Evolutionary conservation across 2,329 filamentous ascomycete genomes (phyloP), one percentile per base, ranked within the genome.

Genomic region (Clonostachys sp.): DNA sequence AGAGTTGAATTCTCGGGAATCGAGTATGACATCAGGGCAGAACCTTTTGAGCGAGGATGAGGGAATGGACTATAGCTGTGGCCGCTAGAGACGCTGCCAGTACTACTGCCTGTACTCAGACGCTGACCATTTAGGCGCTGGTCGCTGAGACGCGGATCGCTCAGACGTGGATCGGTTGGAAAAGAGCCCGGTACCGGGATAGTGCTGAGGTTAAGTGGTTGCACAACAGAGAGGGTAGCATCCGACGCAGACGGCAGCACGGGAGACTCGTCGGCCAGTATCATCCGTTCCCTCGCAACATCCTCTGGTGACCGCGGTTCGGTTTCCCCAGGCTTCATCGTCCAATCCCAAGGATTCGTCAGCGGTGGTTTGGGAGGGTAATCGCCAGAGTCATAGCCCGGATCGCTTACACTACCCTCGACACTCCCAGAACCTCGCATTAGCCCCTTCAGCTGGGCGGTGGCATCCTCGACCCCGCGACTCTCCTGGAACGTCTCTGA

Each of bases 271-370:
- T 45, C 36, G 16, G 24, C 17, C 6, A 24, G 34, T n/a, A 34
- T 36, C 24, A 35, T 44, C 12, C 36, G 35, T 5, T 45, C 33
- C 12, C 34, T 33, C 12, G 45, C 47, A 8, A 43, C 41, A 34
- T 59, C 54, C 9, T 54, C 56, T 16, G 52, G 41, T 34, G 51
- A 50, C 3, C 53, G 52, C 4, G 45, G 52, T 34, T 61, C 57
- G 6, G 50, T 50, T 33, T n/a, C 44, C 5, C 41, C 40, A 10
- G 58, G 40, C 54, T 59, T 55, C 46, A 48, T 50, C 47, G 73
- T 65, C 72, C 72, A 75, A 48, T 73, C 66, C 72, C 72, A 75
- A 7, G 72, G 71, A 45, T 73, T 68, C 12, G 61, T 50, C 7
- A 67, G 70, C 10, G 71, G 70, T 4, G 68, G 71, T 40, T 55